A percentile compares a stretch with the other conserved stretches of the same genome.
Evolutionary conservation across 345 rosid genomes (phyloP).

Genomic region (Eucalyptus shirleyi): DNA sequence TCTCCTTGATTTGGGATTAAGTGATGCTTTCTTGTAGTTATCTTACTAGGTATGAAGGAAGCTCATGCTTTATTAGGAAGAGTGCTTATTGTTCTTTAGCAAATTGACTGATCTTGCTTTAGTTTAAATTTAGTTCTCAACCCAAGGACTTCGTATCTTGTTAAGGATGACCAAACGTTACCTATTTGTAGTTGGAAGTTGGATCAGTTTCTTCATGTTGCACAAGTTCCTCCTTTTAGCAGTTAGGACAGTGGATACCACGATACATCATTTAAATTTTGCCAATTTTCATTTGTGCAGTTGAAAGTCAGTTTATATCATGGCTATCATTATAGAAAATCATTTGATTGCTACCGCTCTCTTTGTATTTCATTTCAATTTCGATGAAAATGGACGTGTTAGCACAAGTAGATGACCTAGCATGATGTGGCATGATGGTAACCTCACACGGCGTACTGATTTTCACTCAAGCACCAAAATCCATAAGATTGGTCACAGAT

Average conservation of each 20-base stretch:
- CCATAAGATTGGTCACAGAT: not conserved
- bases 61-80: not conserved
- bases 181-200: not conserved
- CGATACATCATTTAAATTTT: not conserved
- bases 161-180: not conserved
- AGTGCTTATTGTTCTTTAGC: not conserved
- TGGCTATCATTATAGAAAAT: not conserved
- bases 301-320: not conserved
- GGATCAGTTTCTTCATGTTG: not conserved
- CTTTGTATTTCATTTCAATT: not conserved
- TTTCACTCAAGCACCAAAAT: not conserved
- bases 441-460: not conserved
- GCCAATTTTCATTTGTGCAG: not conserved
- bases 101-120: not conserved
- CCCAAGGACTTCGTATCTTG: not conserved
- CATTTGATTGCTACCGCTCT: not conserved
- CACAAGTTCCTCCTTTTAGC: not conserved
- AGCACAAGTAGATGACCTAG: not conserved
- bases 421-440: not conserved
- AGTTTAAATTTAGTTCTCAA: not conserved
- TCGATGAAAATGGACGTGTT: not conserved
- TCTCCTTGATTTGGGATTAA: not conserved
- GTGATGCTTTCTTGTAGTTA: not conserved
- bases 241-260: not conserved
- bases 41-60: not conserved